These are phyloP conservation scores for Penicillium griseofulvum DNA, from an alignment of 2,329 filamentous ascomycete species.

Conservation along the genomic window DNA sequence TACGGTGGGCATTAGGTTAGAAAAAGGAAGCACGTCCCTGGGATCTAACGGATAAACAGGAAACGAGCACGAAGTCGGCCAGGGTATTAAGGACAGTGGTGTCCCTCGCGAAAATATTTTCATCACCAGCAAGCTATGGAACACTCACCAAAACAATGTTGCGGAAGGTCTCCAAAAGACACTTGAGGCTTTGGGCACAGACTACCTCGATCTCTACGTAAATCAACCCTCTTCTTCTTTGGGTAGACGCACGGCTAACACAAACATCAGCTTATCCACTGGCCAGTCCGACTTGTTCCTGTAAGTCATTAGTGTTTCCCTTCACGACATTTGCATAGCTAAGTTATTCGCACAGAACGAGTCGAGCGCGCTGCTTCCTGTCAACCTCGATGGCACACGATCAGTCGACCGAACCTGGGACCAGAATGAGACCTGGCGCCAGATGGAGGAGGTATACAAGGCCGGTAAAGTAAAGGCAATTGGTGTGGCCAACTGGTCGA, in stretches of 20 bases:
- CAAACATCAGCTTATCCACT: slow-evolving; percentile 41
- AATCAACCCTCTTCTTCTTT: neutral
- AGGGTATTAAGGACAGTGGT: slow-evolving; percentile 61
- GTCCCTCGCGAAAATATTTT: slow-evolving; percentile 65
- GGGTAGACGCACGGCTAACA: neutral
- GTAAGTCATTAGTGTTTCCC: no score
- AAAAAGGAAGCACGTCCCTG: neutral
- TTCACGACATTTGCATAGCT: neutral
- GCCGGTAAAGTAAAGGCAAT: slow-evolving; percentile 23
- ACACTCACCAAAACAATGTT: no score
- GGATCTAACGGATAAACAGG: slow-evolving; percentile 52
- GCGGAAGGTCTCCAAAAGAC: slow-evolving; percentile 45
- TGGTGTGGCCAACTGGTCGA: slow-evolving; percentile 25
- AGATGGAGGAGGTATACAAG: slow-evolving; percentile 22
- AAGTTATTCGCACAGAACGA: slow-evolving; percentile 9
- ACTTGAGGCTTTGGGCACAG: slow-evolving; percentile 38
- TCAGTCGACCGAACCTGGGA: slow-evolving; percentile 31
- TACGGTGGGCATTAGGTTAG: no score
- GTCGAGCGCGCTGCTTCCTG: slow-evolving; percentile 7
- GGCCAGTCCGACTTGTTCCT: slow-evolving; percentile 34
- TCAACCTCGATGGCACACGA: slow-evolving; percentile 21
- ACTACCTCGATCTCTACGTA: slow-evolving; percentile 45
- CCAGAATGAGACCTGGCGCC: slow-evolving; percentile 20
- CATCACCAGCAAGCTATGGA: slow-evolving; percentile 67
- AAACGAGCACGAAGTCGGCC: slow-evolving; percentile 65